Evolutionary conservation across 345 rosid genomes (phyloP).

Genomic region (Ailanthus altissimus): DNA sequence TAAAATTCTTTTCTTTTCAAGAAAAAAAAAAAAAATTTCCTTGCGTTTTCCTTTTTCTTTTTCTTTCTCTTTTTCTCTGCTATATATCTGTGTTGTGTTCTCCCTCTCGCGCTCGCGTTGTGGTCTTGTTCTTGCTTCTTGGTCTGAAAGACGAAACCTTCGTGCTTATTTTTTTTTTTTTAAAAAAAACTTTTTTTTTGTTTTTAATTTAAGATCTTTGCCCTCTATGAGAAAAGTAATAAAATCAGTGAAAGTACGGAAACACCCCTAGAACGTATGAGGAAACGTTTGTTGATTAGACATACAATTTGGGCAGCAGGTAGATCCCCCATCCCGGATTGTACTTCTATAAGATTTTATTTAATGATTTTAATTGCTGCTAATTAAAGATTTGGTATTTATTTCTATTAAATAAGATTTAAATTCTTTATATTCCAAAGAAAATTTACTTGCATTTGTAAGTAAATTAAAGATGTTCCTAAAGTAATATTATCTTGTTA

Average conservation of each 20-base stretch:
- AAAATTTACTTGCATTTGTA: neutral
- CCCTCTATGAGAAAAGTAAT: neutral
- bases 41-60: conserved; percentile 8
- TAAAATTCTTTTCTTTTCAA: conserved; percentile 18
- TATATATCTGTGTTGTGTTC: neutral
- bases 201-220: neutral
- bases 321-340: neutral
- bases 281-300: neutral
- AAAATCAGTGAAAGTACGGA: neutral
- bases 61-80: conserved; percentile 11
- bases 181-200: conserved; percentile 4
- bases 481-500: neutral
- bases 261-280: conserved; percentile 4
- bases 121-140: conserved; percentile 37
- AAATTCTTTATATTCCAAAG: neutral
- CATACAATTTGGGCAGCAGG: conserved; percentile 6
- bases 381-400: neutral
- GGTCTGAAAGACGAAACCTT: conserved; percentile 64
- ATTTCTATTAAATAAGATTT: neutral
- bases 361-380: no score
- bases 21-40: neutral
- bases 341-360: neutral
- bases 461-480: neutral
- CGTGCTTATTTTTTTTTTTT: conserved; percentile 28
- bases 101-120: conserved; percentile 35